Base-by-base conservation (phyloP, 148 eudicot species). In the Cornus florida region DNA sequence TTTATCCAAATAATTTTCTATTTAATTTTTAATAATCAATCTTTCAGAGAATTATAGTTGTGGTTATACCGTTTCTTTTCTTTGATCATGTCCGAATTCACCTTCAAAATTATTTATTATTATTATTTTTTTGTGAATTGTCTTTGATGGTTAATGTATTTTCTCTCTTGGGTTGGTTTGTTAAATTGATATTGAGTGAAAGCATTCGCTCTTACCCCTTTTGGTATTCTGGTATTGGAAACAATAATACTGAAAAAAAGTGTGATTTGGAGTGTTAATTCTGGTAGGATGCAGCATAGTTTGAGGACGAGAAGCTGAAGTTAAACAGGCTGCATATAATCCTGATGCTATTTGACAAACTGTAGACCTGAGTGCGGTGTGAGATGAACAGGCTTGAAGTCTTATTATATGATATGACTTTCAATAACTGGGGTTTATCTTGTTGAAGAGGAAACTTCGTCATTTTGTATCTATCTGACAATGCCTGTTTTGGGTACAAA, bases 401-500 rank as follows among this genome's bases (percentile, higher is more conserved):
- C 53, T 13, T 6, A n/a, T 10, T 70, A 7, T 70, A 7, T 70
- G 10, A 38, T 39, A 38, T 39, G n/a, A 33, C 35, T 69, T 38
- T 69, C 72, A 33, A 32, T 32, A 67, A 67, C 19, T 67, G 19
- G 72, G 72, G 72, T 17, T 35, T 31, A 68, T 35, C 70, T 68
- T 12, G 17, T 68, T 10, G 20, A 12, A 32, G 39, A 6, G 70
- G 41, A 14, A 31, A 12, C 7, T 9, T 3, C 3, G 10, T 35
- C 38, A 11, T 4, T 67, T 67, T 67, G 69, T 67, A 67, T 67
- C 69, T 67, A 14, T 67, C 35, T 28, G 28, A 28, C 28, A 28
- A 28, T 28, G 28, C 28, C 35, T 67, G 28, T 31, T 67, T 65
- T 11, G 35, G 69, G 35, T 67, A 23, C 12, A 9, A 32, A 32